Evolutionary conservation across 805 yeast species (phyloP).

Genomic region (Cephaloascus fragrans): DNA sequence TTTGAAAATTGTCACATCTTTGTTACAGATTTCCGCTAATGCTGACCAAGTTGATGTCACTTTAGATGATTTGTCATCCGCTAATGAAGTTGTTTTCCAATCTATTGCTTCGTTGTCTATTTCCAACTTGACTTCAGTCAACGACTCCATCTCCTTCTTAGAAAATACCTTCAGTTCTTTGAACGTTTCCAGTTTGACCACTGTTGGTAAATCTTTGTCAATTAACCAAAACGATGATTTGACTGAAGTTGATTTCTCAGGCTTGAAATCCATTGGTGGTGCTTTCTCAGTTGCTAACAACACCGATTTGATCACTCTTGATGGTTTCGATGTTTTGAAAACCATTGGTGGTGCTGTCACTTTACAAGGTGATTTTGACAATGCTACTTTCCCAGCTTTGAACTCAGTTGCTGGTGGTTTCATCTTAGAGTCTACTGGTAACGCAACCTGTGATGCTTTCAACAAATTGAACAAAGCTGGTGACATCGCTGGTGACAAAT

Average conservation of each 20-base stretch:
- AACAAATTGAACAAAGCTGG: conserved; percentile 64
- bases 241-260: conserved; percentile 55
- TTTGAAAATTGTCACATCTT: conserved; percentile 62
- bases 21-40: conserved; percentile 77
- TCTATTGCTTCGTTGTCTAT: conserved; percentile 67
- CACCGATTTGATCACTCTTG: conserved; percentile 53
- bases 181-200: conserved; percentile 41
- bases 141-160: conserved; percentile 75
- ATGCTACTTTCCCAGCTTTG: conserved; percentile 68
- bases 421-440: conserved; percentile 63
- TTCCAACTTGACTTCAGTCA: conserved; percentile 57
- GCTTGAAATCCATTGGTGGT: conserved; percentile 76
- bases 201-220: conserved; percentile 76
- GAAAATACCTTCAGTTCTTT: conserved; percentile 56
- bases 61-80: conserved; percentile 69
- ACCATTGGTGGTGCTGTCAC: conserved; percentile 84
- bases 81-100: conserved; percentile 82
- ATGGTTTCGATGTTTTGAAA: conserved; percentile 65
- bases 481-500: conserved; percentile 85
- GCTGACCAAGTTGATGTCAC: conserved; percentile 63
- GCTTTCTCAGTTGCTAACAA: conserved; percentile 88
- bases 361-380: conserved; percentile 70
- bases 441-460: conserved; percentile 75
- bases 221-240: conserved; percentile 67
- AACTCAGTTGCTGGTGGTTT: conserved; percentile 89